Evolutionary conservation across 2,329 filamentous ascomycete species (phyloP).

Genomic region (Epichloe sibirici): DNA sequence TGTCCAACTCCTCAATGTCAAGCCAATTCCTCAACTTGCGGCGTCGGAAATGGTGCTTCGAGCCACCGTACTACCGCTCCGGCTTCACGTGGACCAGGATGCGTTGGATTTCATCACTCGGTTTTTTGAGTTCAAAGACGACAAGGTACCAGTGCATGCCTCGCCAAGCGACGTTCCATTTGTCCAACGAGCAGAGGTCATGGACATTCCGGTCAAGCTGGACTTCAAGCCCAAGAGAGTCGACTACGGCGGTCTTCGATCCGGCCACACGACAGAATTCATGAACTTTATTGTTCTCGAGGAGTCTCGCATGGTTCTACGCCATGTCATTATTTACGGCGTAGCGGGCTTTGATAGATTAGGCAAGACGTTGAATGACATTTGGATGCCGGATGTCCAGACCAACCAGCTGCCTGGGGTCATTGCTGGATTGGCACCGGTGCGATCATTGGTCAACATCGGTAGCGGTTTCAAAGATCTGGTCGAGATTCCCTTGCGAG

Average conservation of each 20-base stretch:
- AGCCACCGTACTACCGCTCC: slow-evolving; percentile 66
- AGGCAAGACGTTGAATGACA: slow-evolving; percentile 81
- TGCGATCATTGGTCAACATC: slow-evolving; percentile 85
- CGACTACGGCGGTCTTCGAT: slow-evolving; percentile 84
- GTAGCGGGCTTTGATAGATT: slow-evolving; percentile 82
- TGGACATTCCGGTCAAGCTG: slow-evolving; percentile 66
- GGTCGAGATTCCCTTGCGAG: slow-evolving; percentile 76
- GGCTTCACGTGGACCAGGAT: slow-evolving; percentile 93
- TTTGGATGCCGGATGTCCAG: slow-evolving; percentile 92
- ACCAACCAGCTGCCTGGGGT: slow-evolving; percentile 80
- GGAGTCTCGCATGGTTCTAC: slow-evolving; percentile 71
- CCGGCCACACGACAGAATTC: slow-evolving; percentile 90
- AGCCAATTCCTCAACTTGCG: slow-evolving; percentile 69
- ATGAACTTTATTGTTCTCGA: slow-evolving; percentile 98
- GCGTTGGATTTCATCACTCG: slow-evolving; percentile 92
- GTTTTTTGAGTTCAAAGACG: slow-evolving; percentile 97
- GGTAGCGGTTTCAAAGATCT: slow-evolving; percentile 78
- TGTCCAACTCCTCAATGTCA: slow-evolving; percentile 76
- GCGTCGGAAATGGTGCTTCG: slow-evolving; percentile 83
- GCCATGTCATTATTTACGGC: slow-evolving; percentile 86
- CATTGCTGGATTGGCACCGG: slow-evolving; percentile 75
- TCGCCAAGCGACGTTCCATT: slow-evolving; percentile 68
- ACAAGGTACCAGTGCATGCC: slow-evolving; percentile 40
- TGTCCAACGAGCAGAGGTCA: slow-evolving; percentile 79
- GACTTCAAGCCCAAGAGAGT: slow-evolving; percentile 99